Evolutionary conservation across 495 filamentous ascomycete genomes (phyloP).

Genomic region (Podospora fimiseda): DNA sequence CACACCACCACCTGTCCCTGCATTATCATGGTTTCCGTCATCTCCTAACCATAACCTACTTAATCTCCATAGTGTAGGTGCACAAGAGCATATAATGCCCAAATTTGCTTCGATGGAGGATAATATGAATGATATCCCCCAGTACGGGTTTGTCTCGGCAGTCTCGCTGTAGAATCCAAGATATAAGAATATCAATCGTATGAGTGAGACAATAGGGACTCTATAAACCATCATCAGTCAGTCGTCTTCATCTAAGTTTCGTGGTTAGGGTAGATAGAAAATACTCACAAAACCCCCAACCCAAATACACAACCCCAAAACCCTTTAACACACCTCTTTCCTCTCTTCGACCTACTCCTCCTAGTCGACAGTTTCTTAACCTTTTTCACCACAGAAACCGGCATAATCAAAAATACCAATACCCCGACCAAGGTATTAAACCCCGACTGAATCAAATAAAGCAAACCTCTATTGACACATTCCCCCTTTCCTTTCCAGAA

Average conservation of each 20-base stretch:
- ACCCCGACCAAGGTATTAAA: slow-evolving; percentile 18
- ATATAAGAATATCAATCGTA: slow-evolving; percentile 9
- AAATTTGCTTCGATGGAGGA: slow-evolving; percentile 23
- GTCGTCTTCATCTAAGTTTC: no score
- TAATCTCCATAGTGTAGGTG: slow-evolving; percentile 19
- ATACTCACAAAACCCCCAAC: slow-evolving; percentile 20
- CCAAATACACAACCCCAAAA: slow-evolving; percentile 23
- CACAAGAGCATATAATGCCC: slow-evolving; percentile 23
- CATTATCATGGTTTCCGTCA: not conserved
- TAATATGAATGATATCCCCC: slow-evolving; percentile 7
- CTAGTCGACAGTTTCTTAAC: no score
- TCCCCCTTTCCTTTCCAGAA: slow-evolving; percentile 12
- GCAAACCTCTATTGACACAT: slow-evolving; percentile 14
- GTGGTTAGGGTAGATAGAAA: no score
- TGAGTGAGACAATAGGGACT: slow-evolving; percentile 12
- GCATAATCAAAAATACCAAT: slow-evolving; percentile 14
- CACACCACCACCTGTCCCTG: not conserved
- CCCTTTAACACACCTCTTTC: no score
- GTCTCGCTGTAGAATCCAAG: slow-evolving; percentile 8
- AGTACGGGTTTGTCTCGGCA: not conserved
- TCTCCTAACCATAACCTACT: slow-evolving; percentile 5
- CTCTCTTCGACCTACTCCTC: no score
- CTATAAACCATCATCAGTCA: slow-evolving; percentile 2
- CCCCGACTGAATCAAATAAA: slow-evolving; percentile 17
- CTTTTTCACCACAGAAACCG: no score